phyloP scores from a whole-genome alignment of 805 yeast genomes.

The Candida broadrunensis region DNA sequence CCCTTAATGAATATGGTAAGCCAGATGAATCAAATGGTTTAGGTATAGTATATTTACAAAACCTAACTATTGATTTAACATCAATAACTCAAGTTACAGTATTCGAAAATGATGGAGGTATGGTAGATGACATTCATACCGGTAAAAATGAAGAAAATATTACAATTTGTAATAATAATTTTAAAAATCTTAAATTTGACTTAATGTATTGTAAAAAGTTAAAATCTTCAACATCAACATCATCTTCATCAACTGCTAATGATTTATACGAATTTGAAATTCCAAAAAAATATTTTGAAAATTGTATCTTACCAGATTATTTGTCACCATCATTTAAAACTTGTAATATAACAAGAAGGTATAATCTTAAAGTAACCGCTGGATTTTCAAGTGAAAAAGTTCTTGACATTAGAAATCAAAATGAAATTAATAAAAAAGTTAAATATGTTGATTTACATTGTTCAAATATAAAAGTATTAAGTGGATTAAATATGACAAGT shows the following conservation, averaged over 20 bases:
- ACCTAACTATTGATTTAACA: slow-evolving; percentile 30
- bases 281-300: slow-evolving; percentile 35
- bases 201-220: slow-evolving; percentile 29
- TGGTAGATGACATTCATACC: slow-evolving; percentile 19
- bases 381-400: slow-evolving; percentile 25
- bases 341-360: slow-evolving; percentile 49
- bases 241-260: slow-evolving; percentile 6
- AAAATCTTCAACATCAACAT: slow-evolving; percentile 19
- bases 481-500: slow-evolving; percentile 28
- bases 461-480: slow-evolving; percentile 29
- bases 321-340: slow-evolving; percentile 54
- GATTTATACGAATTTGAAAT: slow-evolving; percentile 41
- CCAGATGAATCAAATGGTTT: slow-evolving; percentile 45
- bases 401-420: slow-evolving; percentile 14
- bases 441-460: slow-evolving; percentile 28
- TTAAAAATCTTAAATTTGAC: slow-evolving; percentile 36
- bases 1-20: slow-evolving; percentile 26
- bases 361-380: slow-evolving; percentile 15
- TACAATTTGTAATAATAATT: slow-evolving; percentile 29
- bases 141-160: slow-evolving; percentile 21
- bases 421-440: slow-evolving; percentile 17
- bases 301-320: slow-evolving; percentile 44
- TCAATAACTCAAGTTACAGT: slow-evolving; percentile 25
- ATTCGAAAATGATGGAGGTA: slow-evolving; percentile 18
- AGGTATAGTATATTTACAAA: slow-evolving; percentile 43